These are phyloP conservation scores for Fraxinus xanthoxyloides DNA, from an alignment of 305 asterid species.

Conservation along the genomic window DNA sequence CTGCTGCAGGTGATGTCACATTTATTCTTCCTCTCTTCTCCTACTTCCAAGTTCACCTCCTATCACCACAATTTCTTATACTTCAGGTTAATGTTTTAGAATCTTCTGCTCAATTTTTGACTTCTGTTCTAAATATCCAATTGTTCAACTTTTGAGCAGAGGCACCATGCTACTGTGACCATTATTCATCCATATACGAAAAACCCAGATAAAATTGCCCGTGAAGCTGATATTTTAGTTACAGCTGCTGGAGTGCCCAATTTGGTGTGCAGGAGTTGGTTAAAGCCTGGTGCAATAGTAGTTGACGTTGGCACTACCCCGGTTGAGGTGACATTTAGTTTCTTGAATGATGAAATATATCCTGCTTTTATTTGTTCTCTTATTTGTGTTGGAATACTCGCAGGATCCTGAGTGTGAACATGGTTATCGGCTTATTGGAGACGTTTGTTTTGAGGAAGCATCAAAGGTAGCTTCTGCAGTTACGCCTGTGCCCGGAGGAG, in stretches of 20 bases:
- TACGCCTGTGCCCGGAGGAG: constrained; percentile 98
- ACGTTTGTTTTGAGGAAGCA: constrained; percentile 88
- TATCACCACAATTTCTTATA: background rate
- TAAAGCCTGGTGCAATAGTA: constrained; percentile 88
- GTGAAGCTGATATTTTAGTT: constrained; percentile 87
- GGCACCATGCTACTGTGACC: constrained; percentile 92
- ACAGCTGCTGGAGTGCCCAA: constrained; percentile 90
- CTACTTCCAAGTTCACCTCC: background rate
- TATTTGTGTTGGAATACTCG: constrained; percentile 11
- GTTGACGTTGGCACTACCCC: constrained; percentile 88
- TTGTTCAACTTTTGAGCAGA: constrained; percentile 40
- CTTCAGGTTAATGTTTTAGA: background rate
- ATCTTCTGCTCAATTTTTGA: constrained; percentile 18
- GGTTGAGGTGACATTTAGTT: constrained; percentile 47
- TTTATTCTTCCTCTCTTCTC: background rate
- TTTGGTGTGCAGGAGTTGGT: constrained; percentile 82
- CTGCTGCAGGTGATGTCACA: constrained; percentile 64
- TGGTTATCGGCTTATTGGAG: constrained; percentile 78
- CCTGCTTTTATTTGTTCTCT: background rate
- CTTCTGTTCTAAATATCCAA: background rate
- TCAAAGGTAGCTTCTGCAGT: constrained; percentile 65
- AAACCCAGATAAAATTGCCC: constrained; percentile 59
- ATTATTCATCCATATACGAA: constrained; percentile 59
- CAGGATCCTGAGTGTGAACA: constrained; percentile 61
- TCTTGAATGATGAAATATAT: constrained; percentile 9